Evolutionary conservation across 345 rosid genomes (phyloP).

Genomic region (Capsella bursapastoris): DNA sequence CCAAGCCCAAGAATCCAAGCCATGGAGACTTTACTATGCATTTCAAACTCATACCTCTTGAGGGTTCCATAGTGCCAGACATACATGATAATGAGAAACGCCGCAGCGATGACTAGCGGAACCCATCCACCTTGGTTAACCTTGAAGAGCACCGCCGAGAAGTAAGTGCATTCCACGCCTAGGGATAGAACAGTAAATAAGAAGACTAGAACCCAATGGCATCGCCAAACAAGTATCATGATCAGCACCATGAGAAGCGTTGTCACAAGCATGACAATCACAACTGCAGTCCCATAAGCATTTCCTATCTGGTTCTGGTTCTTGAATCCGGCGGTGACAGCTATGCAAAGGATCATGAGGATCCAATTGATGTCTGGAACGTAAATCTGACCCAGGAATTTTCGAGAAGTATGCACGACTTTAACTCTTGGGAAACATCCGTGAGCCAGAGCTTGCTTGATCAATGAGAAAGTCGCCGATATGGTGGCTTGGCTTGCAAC

Average conservation of each 20-base stretch:
- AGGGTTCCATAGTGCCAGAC: slow-evolving; percentile 76
- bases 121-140: slow-evolving; percentile 87
- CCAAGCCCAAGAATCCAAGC: slow-evolving; percentile 86
- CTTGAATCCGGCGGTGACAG: slow-evolving; percentile 71
- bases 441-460: slow-evolving; percentile 86
- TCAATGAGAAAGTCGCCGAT: slow-evolving; percentile 84
- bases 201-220: slow-evolving; percentile 69
- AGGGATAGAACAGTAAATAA: slow-evolving; percentile 60
- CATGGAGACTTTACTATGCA: slow-evolving; percentile 81
- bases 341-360: slow-evolving; percentile 85
- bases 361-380: slow-evolving; percentile 85
- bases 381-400: slow-evolving; percentile 81
- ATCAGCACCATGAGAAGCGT: slow-evolving; percentile 67
- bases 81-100: slow-evolving; percentile 70
- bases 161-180: slow-evolving; percentile 67
- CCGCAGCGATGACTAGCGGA: slow-evolving; percentile 71
- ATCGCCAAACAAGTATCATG: slow-evolving; percentile 87
- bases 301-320: slow-evolving; percentile 78
- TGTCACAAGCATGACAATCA: slow-evolving; percentile 84
- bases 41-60: slow-evolving; percentile 76
- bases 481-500: slow-evolving; percentile 91
- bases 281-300: slow-evolving; percentile 88
- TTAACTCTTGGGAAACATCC: slow-evolving; percentile 90
- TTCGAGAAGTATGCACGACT: slow-evolving; percentile 80
- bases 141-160: slow-evolving; percentile 72